Base-by-base conservation (phyloP, 2,329 filamentous ascomycete genomes). In the Clarireedia sp. region DNA sequence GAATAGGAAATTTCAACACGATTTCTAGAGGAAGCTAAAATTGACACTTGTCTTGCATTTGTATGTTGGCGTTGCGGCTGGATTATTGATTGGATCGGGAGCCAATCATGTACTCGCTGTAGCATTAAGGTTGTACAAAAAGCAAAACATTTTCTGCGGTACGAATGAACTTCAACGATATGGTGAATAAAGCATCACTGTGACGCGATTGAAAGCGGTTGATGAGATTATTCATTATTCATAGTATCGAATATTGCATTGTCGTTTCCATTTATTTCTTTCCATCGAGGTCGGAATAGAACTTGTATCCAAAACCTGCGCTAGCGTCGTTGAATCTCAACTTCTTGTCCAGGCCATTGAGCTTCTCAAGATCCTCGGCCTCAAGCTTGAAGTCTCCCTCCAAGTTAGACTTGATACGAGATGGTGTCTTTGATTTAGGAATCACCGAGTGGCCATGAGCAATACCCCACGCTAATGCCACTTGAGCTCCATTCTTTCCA, bases 381-480 rank as follows among this genome's bases (percentile, higher is more conserved):
- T 75, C 74, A 24, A 87, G 72, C 64, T 78, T 76, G 67, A 87
- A 87, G 64, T 82, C 79, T 59, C 79, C 77, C 66, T 82, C 74
- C 65, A 83, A 80, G 70, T 88, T 89, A 66, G 76, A 78, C 68
- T 74, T 72, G 60, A 86, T 85, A 38, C 82, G 74, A 37, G 72
- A 72, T 24, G 78, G 75, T 29, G 77, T 83, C 44, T 78, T 79
- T 63, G 79, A 83, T 75, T 86, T 86, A 55, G 82, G 82, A 58
- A 86, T 74, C 38, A 83, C 80, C 12, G 81, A 76, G 67, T 82
- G 80, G 52, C 80, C 79, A 59, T 59, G 74, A 53, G 73, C 70
- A 54, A 81, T 68, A 60, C 78, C 80, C 80, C 80, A 83, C 51
- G 79, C 78, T 61, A 83, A 78, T 48, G 82, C 71, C 26, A 81